Evolutionary conservation across 345 rosid genomes (phyloP).

Genomic region (Salix arbutifolia): DNA sequence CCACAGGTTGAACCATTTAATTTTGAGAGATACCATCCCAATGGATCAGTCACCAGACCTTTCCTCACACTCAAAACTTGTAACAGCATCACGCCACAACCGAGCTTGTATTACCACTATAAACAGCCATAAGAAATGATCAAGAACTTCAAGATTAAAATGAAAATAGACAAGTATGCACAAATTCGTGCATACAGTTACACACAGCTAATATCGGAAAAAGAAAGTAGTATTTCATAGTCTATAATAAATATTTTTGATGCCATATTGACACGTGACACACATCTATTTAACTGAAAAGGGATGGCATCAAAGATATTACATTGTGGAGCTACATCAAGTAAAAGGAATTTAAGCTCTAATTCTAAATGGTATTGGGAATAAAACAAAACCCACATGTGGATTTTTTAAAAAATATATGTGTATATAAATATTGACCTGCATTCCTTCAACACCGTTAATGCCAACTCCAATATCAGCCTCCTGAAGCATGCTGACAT

Average conservation of each 20-base stretch:
- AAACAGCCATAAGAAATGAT: not conserved
- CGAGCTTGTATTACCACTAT: too few relatives aligned
- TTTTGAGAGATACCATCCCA: not conserved
- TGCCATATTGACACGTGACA: too few relatives aligned
- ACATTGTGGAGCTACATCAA: not conserved
- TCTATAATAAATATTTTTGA: not conserved
- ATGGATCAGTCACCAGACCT: not conserved
- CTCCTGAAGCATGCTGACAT: constrained; percentile 95
- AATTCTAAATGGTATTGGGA: not conserved
- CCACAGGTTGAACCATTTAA: not conserved
- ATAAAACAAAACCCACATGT: not conserved
- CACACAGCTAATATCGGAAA: not conserved
- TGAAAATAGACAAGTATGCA: not conserved
- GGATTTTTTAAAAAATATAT: not conserved
- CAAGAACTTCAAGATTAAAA: not conserved
- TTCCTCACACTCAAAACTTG: not conserved
- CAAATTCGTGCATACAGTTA: not conserved
- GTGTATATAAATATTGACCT: constrained; percentile 38
- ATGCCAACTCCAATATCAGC: constrained; percentile 97
- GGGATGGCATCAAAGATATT: not conserved
- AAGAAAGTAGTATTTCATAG: not conserved
- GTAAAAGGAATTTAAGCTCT: not conserved
- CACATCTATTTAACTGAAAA: not conserved
- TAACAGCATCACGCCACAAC: too few relatives aligned
- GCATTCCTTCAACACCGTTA: constrained; percentile 96